Conservation (phyloP, 305 asterid genomes). For the Plantago coronopus region DNA sequence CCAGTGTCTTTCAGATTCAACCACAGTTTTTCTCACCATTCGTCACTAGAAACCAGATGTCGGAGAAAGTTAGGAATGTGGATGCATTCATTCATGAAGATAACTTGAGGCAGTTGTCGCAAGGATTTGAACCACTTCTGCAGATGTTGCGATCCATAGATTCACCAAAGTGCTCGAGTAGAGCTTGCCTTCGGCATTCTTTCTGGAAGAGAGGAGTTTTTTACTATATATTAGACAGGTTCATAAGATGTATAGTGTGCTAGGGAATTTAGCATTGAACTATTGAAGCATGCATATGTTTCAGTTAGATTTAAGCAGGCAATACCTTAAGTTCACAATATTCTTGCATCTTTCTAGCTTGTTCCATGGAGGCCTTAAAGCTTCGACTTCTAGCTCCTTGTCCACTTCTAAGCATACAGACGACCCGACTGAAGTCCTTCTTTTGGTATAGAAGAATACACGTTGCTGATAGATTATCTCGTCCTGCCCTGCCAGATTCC, state of each 20-base stretch:
- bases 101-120: slow-evolving; percentile 84
- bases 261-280: neutral
- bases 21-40: too few relatives aligned
- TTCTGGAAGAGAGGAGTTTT: slow-evolving; percentile 41
- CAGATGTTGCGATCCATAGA: slow-evolving; percentile 51
- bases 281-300: neutral
- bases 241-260: slow-evolving; percentile 6
- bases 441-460: slow-evolving; percentile 73
- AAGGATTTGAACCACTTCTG: slow-evolving; percentile 70
- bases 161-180: slow-evolving; percentile 87
- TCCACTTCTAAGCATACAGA: slow-evolving; percentile 90
- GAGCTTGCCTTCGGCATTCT: slow-evolving; percentile 73
- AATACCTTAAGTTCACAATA: slow-evolving; percentile 86
- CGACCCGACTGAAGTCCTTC: slow-evolving; percentile 92
- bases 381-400: slow-evolving; percentile 52
- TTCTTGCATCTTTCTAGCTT: slow-evolving; percentile 82
- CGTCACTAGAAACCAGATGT: too few relatives aligned
- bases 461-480: slow-evolving; percentile 64
- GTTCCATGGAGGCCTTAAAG: slow-evolving; percentile 83
- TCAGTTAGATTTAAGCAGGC: neutral
- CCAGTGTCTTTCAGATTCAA: too few relatives aligned
- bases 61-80: neutral
- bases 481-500: slow-evolving; percentile 98
- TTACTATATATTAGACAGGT: neutral
- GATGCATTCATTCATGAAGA: slow-evolving; percentile 28